phyloP scores from a whole-genome alignment of 495 filamentous ascomycete species.

The Aspergillus asperescens region DNA sequence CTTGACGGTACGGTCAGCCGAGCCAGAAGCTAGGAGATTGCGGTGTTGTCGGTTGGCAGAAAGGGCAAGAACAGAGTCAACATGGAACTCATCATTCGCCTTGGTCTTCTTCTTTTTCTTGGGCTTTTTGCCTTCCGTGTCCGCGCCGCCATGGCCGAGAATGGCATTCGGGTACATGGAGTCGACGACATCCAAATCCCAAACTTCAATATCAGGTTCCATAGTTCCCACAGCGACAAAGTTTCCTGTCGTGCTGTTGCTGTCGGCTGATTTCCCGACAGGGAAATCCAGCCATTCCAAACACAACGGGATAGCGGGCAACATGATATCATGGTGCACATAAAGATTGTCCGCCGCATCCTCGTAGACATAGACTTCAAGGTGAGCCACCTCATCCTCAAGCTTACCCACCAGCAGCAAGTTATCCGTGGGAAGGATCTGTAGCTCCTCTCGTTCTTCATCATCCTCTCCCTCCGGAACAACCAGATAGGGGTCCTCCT shows the following conservation, averaged over 20 bases:
- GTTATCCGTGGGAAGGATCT: constrained; percentile 90
- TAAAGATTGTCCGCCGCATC: constrained; percentile 92
- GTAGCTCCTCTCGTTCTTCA: constrained; percentile 89
- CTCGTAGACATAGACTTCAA: constrained; percentile 97
- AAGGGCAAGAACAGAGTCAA: constrained; percentile 86
- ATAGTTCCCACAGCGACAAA: constrained; percentile 94
- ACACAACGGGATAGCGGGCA: constrained; percentile 91
- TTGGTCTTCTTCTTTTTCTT: constrained; percentile 82
- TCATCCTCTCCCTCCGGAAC: constrained; percentile 69
- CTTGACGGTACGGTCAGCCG: constrained; percentile 94
- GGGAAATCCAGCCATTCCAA: constrained; percentile 92
- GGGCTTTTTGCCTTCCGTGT: constrained; percentile 54
- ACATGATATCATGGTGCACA: constrained; percentile 99
- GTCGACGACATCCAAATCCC: constrained; percentile 93
- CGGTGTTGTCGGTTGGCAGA: constrained; percentile 87
- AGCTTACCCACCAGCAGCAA: constrained; percentile 85
- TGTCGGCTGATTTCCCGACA: constrained; percentile 60
- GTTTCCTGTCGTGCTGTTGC: constrained; percentile 57
- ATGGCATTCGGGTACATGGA: constrained; percentile 98
- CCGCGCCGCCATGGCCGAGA: constrained; percentile 73
- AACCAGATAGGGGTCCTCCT: constrained; percentile 94
- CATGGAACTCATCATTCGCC: constrained; percentile 86
- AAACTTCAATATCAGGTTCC: constrained; percentile 97
- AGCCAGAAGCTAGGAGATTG: constrained; percentile 92
- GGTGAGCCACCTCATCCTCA: constrained; percentile 93